Conservation (phyloP, 495 filamentous ascomycete species). For the Trichoderma asperelloides region DNA sequence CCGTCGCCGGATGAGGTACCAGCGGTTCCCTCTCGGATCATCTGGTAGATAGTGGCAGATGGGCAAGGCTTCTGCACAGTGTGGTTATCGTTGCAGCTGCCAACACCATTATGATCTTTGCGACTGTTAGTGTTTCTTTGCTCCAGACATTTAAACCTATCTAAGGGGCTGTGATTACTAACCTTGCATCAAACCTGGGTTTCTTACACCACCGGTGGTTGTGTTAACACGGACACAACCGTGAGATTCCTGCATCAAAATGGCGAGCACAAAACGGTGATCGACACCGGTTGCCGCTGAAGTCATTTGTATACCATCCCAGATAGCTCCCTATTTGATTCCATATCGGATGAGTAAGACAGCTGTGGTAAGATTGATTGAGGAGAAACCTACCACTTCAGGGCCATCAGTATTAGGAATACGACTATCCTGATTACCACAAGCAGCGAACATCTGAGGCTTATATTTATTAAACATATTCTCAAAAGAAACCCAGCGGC, state of each 20-base stretch:
- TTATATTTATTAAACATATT: conserved; percentile 3
- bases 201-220: not conserved
- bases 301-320: not conserved
- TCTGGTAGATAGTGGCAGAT: not conserved
- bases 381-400: not conserved
- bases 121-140: too few relatives aligned
- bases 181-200: not conserved
- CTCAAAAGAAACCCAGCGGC: not conserved
- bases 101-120: not conserved
- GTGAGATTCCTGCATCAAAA: not conserved
- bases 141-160: too few relatives aligned
- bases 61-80: conserved; percentile 16
- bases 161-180: too few relatives aligned
- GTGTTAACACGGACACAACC: not conserved
- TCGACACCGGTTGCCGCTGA: not conserved
- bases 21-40: not conserved
- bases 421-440: not conserved
- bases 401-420: not conserved
- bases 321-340: not conserved
- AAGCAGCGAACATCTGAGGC: not conserved
- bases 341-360: not conserved
- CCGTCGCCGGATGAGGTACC: not conserved
- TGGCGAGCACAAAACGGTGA: not conserved
- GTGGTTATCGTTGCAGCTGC: conserved; percentile 12
- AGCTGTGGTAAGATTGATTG: not conserved